These are phyloP conservation scores for Chaetomidium leptoderma DNA, from an alignment of 495 filamentous ascomycete species.

Conservation along the genomic window DNA sequence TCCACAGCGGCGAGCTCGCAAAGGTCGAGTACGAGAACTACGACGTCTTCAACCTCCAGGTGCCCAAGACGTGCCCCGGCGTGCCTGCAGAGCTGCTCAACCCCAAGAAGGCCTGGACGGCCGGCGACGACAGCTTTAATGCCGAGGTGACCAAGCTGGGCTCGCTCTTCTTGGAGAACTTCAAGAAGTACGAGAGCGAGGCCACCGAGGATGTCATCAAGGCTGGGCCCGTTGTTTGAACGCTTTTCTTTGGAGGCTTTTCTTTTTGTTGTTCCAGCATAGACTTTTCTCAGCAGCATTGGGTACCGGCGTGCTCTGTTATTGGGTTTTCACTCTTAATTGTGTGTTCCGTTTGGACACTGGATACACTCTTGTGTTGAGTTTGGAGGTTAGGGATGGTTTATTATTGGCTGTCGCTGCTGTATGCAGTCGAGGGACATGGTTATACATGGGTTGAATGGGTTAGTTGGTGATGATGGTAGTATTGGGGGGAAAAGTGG, in stretches of 20 bases:
- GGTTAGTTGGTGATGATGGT: background rate
- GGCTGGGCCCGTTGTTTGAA: slow-evolving; percentile 56
- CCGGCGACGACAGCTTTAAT: slow-evolving; percentile 68
- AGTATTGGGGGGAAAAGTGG: background rate
- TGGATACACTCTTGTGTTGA: background rate
- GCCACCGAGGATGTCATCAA: slow-evolving; percentile 43
- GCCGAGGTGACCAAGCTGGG: slow-evolving; percentile 86
- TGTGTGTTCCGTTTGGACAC: background rate
- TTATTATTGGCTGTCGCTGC: background rate
- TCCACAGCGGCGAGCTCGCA: slow-evolving; percentile 92
- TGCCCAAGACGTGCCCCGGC: slow-evolving; percentile 78
- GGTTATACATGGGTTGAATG: background rate
- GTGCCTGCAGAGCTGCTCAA: slow-evolving; percentile 91
- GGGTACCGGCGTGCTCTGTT: slow-evolving; percentile 6
- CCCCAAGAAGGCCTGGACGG: slow-evolving; percentile 88
- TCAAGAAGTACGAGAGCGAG: slow-evolving; percentile 49
- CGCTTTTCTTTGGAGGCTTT: slow-evolving; percentile 1
- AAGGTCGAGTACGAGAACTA: slow-evolving; percentile 91
- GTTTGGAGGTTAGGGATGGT: background rate
- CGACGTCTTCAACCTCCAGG: slow-evolving; percentile 91
- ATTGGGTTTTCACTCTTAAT: background rate
- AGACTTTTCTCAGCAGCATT: slow-evolving; percentile 9
- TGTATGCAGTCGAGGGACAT: background rate
- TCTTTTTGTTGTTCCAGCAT: background rate
- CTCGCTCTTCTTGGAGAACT: slow-evolving; percentile 87